These are phyloP conservation scores for Gilbertella persicaria DNA, from an alignment of 371 early-diverging fungal genomes.

Conservation along the genomic window DNA sequence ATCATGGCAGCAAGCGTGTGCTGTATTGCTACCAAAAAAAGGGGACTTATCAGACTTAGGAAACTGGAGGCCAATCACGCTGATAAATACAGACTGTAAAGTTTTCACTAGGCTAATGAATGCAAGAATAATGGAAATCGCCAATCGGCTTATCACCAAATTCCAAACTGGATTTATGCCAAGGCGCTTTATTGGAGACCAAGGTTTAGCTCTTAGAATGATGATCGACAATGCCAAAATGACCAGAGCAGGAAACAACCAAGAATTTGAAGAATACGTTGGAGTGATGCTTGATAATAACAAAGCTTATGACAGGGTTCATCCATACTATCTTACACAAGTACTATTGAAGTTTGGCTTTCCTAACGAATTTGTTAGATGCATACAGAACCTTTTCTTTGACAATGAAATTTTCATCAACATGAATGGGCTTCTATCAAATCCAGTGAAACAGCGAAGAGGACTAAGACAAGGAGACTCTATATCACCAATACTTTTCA, in stretches of 20 bases:
- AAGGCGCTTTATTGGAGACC: slow-evolving; percentile 16
- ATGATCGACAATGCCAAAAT: slow-evolving; percentile 1
- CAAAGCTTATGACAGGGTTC: slow-evolving; percentile 26
- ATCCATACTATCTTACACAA: slow-evolving; percentile 10
- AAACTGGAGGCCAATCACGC: slow-evolving; percentile 28
- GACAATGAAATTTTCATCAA: slow-evolving; percentile 3
- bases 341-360: slow-evolving; percentile 13
- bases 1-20: slow-evolving; percentile 5
- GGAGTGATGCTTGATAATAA: slow-evolving; percentile 22
- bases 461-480: slow-evolving; percentile 31
- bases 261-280: too few species aligned
- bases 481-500: slow-evolving; percentile 24
- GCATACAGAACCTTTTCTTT: slow-evolving; percentile 11
- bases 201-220: slow-evolving; percentile 9
- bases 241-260: too few species aligned
- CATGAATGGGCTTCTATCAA: slow-evolving; percentile 17
- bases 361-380: slow-evolving; percentile 1
- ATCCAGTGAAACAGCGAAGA: slow-evolving; percentile 4
- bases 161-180: slow-evolving; percentile 26
- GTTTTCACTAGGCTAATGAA: slow-evolving; percentile 23
- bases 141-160: slow-evolving; percentile 3
- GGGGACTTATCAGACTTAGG: slow-evolving; percentile 5
- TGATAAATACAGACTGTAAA: slow-evolving; percentile 24
- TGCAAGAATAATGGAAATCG: not conserved
- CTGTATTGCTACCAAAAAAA: slow-evolving; percentile 13